Conservation (phyloP, 2,329 filamentous ascomycete species). For the Magnaporthiopsis incrustans region DNA sequence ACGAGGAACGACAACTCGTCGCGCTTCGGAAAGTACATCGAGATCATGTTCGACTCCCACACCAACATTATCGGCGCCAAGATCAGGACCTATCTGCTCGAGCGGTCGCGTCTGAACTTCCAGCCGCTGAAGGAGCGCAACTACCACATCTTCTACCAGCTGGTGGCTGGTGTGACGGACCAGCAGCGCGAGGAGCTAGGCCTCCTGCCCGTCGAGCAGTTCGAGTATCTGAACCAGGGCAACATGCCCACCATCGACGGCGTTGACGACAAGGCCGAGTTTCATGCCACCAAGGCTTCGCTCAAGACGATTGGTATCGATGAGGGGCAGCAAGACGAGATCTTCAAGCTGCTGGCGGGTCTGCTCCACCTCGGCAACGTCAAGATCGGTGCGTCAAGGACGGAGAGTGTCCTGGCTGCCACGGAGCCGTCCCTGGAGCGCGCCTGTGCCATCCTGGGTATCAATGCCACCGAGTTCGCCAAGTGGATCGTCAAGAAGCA, state of each 20-base stretch:
- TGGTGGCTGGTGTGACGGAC: conserved; percentile 86
- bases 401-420: conserved; percentile 74
- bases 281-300: conserved; percentile 78
- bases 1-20: conserved; percentile 99
- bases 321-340: conserved; percentile 65
- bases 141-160: conserved; percentile 98
- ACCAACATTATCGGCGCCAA: conserved; percentile 97
- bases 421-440: conserved; percentile 75
- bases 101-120: conserved; percentile 92
- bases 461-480: conserved; percentile 77
- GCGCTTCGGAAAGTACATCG: conserved; percentile 98
- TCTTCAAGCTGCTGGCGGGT: conserved; percentile 85
- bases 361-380: conserved; percentile 92
- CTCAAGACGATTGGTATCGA: conserved; percentile 81
- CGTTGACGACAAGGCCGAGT: conserved; percentile 92
- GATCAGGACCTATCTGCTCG: conserved; percentile 91
- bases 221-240: conserved; percentile 94
- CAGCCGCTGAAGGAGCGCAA: conserved; percentile 96
- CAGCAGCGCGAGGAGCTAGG: conserved; percentile 72
- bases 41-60: conserved; percentile 96
- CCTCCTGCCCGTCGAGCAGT: conserved; percentile 77
- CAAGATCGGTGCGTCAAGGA: conserved; percentile 85
- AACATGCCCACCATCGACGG: conserved; percentile 86
- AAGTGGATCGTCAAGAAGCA: conserved; percentile 99
- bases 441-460: conserved; percentile 79